Evolutionary conservation across 2,329 filamentous ascomycete genomes (phyloP).

Genomic region (Colletotrichum tabaci): DNA sequence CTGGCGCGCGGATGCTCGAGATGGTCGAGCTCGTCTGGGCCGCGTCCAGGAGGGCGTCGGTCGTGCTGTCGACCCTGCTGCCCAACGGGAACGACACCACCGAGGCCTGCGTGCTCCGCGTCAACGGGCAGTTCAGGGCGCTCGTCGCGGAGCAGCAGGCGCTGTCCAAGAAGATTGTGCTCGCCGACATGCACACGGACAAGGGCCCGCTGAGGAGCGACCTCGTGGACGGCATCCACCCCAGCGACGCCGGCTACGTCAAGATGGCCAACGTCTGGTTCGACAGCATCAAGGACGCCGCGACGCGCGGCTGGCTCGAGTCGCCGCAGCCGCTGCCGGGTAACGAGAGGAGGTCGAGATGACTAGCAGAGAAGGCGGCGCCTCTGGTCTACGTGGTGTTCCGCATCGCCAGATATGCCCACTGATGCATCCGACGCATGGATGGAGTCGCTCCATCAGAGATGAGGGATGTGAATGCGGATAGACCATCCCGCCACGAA

Average conservation of each 20-base stretch:
- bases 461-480: no score
- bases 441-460: no score
- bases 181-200: conserved; percentile 57
- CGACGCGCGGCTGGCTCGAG: conserved; percentile 45
- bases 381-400: conserved; percentile 19
- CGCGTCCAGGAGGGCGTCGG: conserved; percentile 50
- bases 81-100: conserved; percentile 50
- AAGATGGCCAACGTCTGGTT: conserved; percentile 60
- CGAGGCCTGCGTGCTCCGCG: conserved; percentile 47
- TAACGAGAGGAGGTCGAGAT: background rate
- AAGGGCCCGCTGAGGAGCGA: conserved; percentile 51
- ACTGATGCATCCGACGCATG: background rate
- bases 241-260: conserved; percentile 55
- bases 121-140: conserved; percentile 53
- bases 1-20: conserved; percentile 52
- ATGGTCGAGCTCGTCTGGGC: conserved; percentile 54
- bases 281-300: conserved; percentile 48
- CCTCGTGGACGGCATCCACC: conserved; percentile 57
- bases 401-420: background rate
- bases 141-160: conserved; percentile 49
- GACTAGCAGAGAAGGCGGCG: conserved; percentile 19
- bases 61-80: conserved; percentile 58
- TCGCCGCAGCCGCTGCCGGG: conserved; percentile 40
- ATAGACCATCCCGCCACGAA: no score
- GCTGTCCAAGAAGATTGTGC: conserved; percentile 51